Evolutionary conservation across 2,329 filamentous ascomycete species (phyloP), one percentile per base, ranked within the genome.

Genomic region (Fusarium neocosmosporiellum): DNA sequence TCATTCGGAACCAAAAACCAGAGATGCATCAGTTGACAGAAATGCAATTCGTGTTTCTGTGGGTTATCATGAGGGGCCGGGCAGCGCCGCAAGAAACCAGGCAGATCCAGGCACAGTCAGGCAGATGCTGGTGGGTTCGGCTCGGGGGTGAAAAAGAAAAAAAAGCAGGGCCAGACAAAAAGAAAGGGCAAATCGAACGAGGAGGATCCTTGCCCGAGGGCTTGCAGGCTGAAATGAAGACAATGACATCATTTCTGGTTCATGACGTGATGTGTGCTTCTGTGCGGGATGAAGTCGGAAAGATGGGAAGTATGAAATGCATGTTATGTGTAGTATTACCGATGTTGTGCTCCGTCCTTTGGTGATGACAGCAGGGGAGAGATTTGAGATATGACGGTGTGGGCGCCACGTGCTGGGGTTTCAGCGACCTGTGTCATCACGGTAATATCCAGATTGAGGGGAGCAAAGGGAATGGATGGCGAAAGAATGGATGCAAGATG

Each of bases 211-310:
- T 70, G 43, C 39, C 53, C 54, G 61, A 60, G 8, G 39, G 48
- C 16, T 18, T 57, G 55, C 66, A 62, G 46, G 37, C 24, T 18
- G 9, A 50, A 66, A 54, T 59, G 18, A 11, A 71, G 58, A 46
- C 63, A 31, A 64, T 71, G 71, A 73, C 71, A 73, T 73, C 60
- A 70, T 73, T 29, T 43, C 36, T 59, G 22, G 22, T 46, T 50
- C 29, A 69, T 63, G 71, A 74, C 71, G 64, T 69, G 70, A 59
- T 63, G 29, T 58, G 31, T 39, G 37, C 31, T 39, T 60, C 37
- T 69, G 24, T 41, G n/a, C 48, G n/a, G 46, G 39, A 39, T 46
- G 8, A 29, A 33, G 43, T 41, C 36, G 20, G 22, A 10, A n/a
- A 70, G 69, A 43, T 72, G 43, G 34, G n/a, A 65, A 65, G 68